Evolutionary conservation across 2,329 filamentous ascomycete genomes (phyloP), one percentile per base, ranked within the genome.

Genomic region (Paraconiothyrium brasiliense): DNA sequence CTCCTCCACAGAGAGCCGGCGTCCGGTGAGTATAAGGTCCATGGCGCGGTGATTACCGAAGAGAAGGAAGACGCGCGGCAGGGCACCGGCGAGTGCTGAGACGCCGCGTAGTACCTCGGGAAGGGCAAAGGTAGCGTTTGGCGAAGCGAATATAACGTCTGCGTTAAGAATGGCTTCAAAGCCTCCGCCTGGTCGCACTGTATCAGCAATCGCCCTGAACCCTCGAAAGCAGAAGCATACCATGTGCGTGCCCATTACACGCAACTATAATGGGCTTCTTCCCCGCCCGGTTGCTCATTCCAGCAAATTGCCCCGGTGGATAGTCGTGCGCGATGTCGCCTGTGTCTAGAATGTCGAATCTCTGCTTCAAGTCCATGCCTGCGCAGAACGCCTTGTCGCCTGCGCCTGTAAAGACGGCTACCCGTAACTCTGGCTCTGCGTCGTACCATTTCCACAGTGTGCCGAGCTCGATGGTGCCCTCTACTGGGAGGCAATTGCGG

Each of bases 161-260:
- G 82, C 84, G 63, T 84, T 84, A 49, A 84, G 70, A 4, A 79
- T 78, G 48, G 84, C 81, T 72, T 86, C 84, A 62, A 85, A 85
- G 0, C 84, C 85, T 7, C 84, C 85, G 0, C 84, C 84, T 62
- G 84, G 72, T 49, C 1, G 39, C 16, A 44, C 13, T 0, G 81
- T 43, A 80, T 79, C 84, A 68, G 85, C 85, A 13, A 24, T 2
- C 8, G 22, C 4, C 48, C 27, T 16, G 14, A 3, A 3, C 13
- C 13, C 32, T 35, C 16, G 13, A 6, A 9, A 4, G 7, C 20
- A 83, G 84, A 2, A 30, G 11, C n/a, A 5, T 64, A 69, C 68
- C 68, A 63, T 71, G 68, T 6, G 68, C 68, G 61, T 71, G 68
- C 32, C 68, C 68, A 54, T 71, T 69, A 43, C 63, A 66, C 34